Percentiles rank a stretch among this genome's conserved stretches.
These are phyloP conservation scores for Neophaeococcomyces mojaviensis DNA, from an alignment of 2,329 filamentous ascomycete genomes.

Conservation along the genomic window DNA sequence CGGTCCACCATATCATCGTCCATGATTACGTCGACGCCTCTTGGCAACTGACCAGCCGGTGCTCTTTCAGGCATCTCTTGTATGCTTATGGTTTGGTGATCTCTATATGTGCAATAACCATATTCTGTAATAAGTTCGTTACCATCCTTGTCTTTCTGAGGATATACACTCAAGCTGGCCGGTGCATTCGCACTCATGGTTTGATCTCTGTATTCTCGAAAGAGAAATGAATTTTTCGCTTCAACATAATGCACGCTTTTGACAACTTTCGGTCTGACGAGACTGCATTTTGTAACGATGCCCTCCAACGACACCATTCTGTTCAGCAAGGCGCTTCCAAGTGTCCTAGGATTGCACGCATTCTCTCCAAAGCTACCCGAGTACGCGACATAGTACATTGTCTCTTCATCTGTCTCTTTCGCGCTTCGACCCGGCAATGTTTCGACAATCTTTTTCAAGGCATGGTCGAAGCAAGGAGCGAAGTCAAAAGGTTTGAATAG, in stretches of 20 bases:
- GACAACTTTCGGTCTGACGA: constrained; percentile 94
- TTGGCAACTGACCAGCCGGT: constrained; percentile 87
- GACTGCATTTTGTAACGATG: constrained; percentile 91
- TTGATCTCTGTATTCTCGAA: constrained; percentile 87
- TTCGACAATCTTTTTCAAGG: constrained; percentile 79
- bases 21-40: constrained; percentile 90
- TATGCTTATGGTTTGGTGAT: constrained; percentile 96
- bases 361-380: constrained; percentile 92
- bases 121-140: constrained; percentile 93
- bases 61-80: constrained; percentile 98
- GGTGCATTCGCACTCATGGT: constrained; percentile 88
- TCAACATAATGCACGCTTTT: constrained; percentile 98
- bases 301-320: constrained; percentile 96
- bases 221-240: constrained; percentile 74
- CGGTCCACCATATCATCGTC: constrained; percentile 94
- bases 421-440: constrained; percentile 68
- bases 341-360: constrained; percentile 85
- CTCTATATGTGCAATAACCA: constrained; percentile 87
- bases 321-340: constrained; percentile 84
- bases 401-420: constrained; percentile 69
- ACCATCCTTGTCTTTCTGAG: constrained; percentile 84
- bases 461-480: constrained; percentile 77
- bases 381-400: constrained; percentile 91
- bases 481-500: constrained; percentile 84
- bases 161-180: constrained; percentile 85